A percentile compares a stretch with the other conserved stretches of the same genome.
Evolutionary conservation across 2,329 filamentous ascomycete species (phyloP).

Genomic region (Magnaporthales sp.): DNA sequence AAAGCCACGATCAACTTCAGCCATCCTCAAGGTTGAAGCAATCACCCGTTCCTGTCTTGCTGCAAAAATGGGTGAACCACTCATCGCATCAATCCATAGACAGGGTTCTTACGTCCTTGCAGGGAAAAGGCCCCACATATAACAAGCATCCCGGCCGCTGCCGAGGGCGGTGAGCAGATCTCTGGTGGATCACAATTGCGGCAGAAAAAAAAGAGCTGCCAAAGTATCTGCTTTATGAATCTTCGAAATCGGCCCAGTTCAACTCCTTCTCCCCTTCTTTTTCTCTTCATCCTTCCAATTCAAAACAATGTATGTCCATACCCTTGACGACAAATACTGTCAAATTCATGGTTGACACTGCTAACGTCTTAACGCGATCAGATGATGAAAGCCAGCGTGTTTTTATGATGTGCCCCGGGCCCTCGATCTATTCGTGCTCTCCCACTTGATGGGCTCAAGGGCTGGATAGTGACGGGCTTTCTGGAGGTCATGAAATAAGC

Average conservation of each 20-base stretch:
- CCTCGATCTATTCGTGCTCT: conserved; percentile 67
- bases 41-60: neutral
- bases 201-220: conserved; percentile 16
- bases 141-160: neutral
- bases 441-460: conserved; percentile 80
- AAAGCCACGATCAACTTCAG: neutral
- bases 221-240: conserved; percentile 6
- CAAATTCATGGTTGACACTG: neutral
- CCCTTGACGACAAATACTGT: neutral
- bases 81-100: no score
- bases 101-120: neutral
- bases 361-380: conserved; percentile 31
- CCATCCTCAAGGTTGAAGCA: neutral
- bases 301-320: conserved; percentile 69
- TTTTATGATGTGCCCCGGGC: conserved; percentile 71
- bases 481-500: conserved; percentile 84
- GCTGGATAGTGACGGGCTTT: conserved; percentile 57
- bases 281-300: conserved; percentile 90
- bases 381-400: conserved; percentile 99
- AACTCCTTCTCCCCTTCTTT: conserved; percentile 30
- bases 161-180: neutral
- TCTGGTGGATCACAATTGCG: neutral
- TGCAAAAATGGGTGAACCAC: neutral
- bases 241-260: conserved; percentile 16
- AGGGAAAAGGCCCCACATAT: neutral